These are phyloP conservation scores for Ogataea angusta DNA, from an alignment of 805 yeast species.

Conservation along the genomic window DNA sequence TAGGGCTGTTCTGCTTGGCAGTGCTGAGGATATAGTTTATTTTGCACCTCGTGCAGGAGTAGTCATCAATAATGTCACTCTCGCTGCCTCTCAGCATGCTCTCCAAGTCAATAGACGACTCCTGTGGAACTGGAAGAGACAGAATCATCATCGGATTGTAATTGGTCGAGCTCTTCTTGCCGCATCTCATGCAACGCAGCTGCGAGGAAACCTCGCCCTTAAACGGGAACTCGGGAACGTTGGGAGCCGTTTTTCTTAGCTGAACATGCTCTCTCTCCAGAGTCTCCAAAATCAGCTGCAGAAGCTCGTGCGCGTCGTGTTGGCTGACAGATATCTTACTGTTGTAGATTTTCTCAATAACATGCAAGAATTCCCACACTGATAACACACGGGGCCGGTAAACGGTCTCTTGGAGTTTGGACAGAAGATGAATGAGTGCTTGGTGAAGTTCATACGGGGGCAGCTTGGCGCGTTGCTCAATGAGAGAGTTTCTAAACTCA, in stretches of 20 bases:
- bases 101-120: constrained; percentile 35
- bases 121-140: constrained; percentile 73
- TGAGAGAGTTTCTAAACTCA: constrained; percentile 13
- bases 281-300: constrained; percentile 77
- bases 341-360: constrained; percentile 67
- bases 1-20: constrained; percentile 27
- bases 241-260: constrained; percentile 34
- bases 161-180: constrained; percentile 54
- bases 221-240: constrained; percentile 69
- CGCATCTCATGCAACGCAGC: constrained; percentile 68
- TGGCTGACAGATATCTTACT: constrained; percentile 76
- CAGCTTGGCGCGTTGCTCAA: constrained; percentile 6
- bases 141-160: constrained; percentile 64
- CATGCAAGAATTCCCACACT: constrained; percentile 76
- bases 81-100: constrained; percentile 55
- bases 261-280: constrained; percentile 60
- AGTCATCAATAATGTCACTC: constrained; percentile 70
- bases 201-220: constrained; percentile 63
- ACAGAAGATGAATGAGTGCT: constrained; percentile 50
- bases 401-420: constrained; percentile 61
- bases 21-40: constrained; percentile 40
- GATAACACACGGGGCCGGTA: constrained; percentile 52
- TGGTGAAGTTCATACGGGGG: constrained; percentile 53
- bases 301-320: constrained; percentile 93
- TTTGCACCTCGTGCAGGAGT: constrained; percentile 75